These are phyloP conservation scores for bread wheat (Triticum aestivum) DNA, from an alignment of 176 grass and related monocot genomes.

Conservation along the genomic window DNA sequence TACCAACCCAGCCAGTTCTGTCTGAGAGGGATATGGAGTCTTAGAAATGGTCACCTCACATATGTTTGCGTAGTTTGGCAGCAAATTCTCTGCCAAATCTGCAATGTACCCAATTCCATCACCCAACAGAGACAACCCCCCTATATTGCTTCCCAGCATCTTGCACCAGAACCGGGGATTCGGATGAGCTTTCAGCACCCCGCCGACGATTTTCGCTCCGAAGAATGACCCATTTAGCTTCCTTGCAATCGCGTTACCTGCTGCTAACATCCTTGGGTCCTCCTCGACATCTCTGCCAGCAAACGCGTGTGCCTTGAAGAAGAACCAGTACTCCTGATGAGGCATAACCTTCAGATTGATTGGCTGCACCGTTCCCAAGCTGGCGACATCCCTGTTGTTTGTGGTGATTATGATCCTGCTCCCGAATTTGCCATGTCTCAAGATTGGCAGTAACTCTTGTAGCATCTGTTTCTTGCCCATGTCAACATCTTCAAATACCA, in stretches of 20 bases:
- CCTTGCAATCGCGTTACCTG: not conserved
- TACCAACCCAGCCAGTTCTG: not conserved
- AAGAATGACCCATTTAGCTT: conserved; percentile 13
- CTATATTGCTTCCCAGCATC: conserved; percentile 10
- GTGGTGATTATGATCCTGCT: conserved; percentile 31
- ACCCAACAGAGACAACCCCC: not conserved
- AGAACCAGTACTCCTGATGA: conserved; percentile 20
- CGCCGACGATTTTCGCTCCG: not conserved
- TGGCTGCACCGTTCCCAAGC: not conserved
- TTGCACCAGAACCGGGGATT: conserved; percentile 3
- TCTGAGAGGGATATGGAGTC: not conserved
- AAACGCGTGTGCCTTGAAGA: conserved; percentile 29
- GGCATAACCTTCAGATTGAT: not conserved
- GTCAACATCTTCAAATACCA: conserved; percentile 22
- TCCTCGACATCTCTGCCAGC: not conserved
- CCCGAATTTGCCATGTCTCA: not conserved
- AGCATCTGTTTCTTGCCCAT: not conserved
- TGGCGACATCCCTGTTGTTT: not conserved
- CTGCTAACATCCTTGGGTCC: not conserved
- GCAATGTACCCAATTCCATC: not conserved
- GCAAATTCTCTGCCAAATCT: conserved; percentile 26
- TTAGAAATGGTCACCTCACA: not conserved
- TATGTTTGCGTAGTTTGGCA: not conserved
- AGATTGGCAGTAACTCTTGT: not conserved
- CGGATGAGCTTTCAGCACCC: not conserved